Conservation (phyloP, 805 yeast species). For the Wickerhamomyces xylosicus region DNA sequence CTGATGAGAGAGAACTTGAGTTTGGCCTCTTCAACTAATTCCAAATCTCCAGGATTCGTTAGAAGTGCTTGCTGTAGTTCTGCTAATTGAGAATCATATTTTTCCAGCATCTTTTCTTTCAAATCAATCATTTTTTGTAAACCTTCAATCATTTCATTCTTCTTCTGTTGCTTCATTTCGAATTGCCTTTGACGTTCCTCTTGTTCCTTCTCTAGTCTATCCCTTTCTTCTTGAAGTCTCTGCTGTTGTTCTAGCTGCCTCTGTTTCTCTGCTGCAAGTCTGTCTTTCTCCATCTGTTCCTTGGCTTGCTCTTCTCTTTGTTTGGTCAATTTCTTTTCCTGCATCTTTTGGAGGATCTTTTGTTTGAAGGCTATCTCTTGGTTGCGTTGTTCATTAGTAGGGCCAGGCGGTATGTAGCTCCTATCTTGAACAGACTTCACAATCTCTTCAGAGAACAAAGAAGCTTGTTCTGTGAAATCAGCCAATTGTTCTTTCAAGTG, state of each 20-base stretch:
- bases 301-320: neutral
- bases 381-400: neutral
- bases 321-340: neutral
- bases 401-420: neutral
- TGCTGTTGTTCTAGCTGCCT: slow-evolving; percentile 6
- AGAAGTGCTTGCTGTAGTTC: slow-evolving; percentile 9
- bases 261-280: slow-evolving; percentile 1
- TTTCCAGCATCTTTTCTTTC: slow-evolving; percentile 25
- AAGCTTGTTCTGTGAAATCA: slow-evolving; percentile 27
- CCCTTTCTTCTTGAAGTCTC: neutral
- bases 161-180: slow-evolving; percentile 26
- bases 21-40: neutral
- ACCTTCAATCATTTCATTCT: slow-evolving; percentile 22
- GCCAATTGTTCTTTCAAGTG: slow-evolving; percentile 24
- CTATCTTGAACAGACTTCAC: neutral
- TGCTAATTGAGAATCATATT: slow-evolving; percentile 21
- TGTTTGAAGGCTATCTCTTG: neutral
- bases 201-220: neutral
- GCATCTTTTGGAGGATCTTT: neutral
- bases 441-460: slow-evolving; percentile 17
- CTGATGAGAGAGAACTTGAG: slow-evolving; percentile 7
- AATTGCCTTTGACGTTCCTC: slow-evolving; percentile 24
- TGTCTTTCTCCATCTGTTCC: neutral
- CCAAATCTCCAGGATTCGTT: slow-evolving; percentile 7
- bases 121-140: slow-evolving; percentile 22